Evolutionary conservation across 768 basidiomycete genomes (phyloP).

Genomic region (Trametes meyenii): DNA sequence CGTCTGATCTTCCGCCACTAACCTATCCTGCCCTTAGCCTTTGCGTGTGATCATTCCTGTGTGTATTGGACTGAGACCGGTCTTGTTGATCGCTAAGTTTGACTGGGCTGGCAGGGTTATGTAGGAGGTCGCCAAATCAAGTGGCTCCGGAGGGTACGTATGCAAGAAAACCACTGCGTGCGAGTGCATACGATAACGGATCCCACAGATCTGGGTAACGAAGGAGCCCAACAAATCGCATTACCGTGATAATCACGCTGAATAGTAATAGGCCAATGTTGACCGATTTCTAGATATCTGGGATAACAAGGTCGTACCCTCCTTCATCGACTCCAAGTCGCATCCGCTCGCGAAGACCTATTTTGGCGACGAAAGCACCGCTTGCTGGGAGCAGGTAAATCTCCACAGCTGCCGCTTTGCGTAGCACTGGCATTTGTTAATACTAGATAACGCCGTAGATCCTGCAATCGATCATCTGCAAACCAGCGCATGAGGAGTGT

Average conservation of each 20-base stretch:
- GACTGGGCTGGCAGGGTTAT: conserved; percentile 3
- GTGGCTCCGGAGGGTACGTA: conserved; percentile 25
- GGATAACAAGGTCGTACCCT: conserved; percentile 27
- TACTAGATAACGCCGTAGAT: not conserved
- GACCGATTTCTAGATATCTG: conserved; percentile 20
- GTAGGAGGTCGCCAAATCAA: conserved; percentile 30
- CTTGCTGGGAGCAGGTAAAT: conserved; percentile 25
- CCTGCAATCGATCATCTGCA: conserved; percentile 28
- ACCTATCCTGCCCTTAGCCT: conserved; percentile 6
- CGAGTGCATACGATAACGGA: not conserved
- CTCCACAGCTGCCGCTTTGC: not conserved
- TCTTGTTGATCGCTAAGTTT: not conserved
- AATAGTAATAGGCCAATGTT: not conserved
- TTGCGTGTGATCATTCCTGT: conserved; percentile 27
- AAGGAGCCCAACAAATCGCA: conserved; percentile 26
- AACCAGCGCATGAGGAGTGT: conserved; percentile 24
- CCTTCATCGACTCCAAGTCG: conserved; percentile 25
- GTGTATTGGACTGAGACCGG: not conserved
- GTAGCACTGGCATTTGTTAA: not conserved
- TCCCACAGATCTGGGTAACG: conserved; percentile 20
- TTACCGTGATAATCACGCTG: conserved; percentile 21
- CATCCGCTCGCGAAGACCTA: conserved; percentile 23
- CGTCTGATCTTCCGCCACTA: not conserved
- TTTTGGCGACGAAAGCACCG: conserved; percentile 26
- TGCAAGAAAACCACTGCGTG: too few species aligned